A percentile compares a stretch with the other conserved stretches of the same genome.
Evolutionary conservation across 345 rosid species (phyloP).

Genomic region (Passiflora organensis): DNA sequence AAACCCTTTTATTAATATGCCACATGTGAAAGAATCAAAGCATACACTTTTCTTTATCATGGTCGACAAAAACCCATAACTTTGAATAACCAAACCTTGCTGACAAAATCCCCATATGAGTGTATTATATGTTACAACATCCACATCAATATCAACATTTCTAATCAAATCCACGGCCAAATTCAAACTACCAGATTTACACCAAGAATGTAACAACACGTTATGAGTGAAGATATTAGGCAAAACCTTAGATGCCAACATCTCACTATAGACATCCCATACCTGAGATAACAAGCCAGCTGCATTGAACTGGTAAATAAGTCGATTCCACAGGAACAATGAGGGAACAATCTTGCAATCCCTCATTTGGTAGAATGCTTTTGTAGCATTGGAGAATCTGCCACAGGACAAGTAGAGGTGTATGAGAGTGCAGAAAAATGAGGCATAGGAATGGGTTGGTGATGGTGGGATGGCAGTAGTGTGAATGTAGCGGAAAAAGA

Average conservation of each 20-base stretch:
- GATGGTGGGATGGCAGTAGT: constrained; percentile 1
- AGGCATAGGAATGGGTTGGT: constrained; percentile 35
- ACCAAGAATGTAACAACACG: constrained; percentile 71
- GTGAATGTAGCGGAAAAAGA: background rate
- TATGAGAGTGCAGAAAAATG: constrained; percentile 68
- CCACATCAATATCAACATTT: constrained; percentile 38
- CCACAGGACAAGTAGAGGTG: constrained; percentile 58
- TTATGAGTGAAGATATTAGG: constrained; percentile 63
- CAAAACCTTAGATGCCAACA: constrained; percentile 53
- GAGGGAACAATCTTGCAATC: constrained; percentile 40
- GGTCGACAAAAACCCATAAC: constrained; percentile 54
- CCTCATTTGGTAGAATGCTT: constrained; percentile 59
- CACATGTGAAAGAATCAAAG: constrained; percentile 64
- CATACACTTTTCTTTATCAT: constrained; percentile 62
- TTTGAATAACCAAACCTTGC: constrained; percentile 50
- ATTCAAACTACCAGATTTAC: constrained; percentile 59
- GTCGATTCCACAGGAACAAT: constrained; percentile 49
- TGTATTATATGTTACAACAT: constrained; percentile 67
- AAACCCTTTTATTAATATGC: constrained; percentile 72
- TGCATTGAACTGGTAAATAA: constrained; percentile 54
- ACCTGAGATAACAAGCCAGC: constrained; percentile 67
- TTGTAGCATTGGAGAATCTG: constrained; percentile 51
- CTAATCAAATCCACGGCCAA: constrained; percentile 53
- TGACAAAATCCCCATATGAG: constrained; percentile 76
- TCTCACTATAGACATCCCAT: constrained; percentile 51